Evolutionary conservation across 78 protist species (phyloP), one percentile per base, ranked within the genome.

Genomic region (Pigoraptor vietnamica): DNA sequence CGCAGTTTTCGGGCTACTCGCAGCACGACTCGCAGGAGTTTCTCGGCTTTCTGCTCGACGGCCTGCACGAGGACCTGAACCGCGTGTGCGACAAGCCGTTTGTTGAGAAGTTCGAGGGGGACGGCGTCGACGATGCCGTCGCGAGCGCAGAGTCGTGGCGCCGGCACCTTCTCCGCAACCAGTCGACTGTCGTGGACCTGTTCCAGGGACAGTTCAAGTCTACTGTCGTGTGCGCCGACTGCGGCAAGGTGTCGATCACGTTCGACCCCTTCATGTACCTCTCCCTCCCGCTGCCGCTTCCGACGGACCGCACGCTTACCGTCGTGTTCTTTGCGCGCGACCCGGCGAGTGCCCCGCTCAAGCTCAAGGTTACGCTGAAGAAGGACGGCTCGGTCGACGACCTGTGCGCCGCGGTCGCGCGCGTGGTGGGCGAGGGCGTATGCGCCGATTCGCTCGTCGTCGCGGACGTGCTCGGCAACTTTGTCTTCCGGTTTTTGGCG

Each of bases 51-150:
- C 89, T 96, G 40, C 88, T 97, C 29, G 97, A 95, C 81, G 95
- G 98, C 37, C 93, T 98, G 29, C 98, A 98, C 40, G 99, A 98
- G 79, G 99, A 98, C 84, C 91, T 98, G n/a, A 98, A 98, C 84
- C 90, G 95, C 38, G 95, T 95, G 2, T 55, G 0, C 6, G 24
- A 34, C 87, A 95, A 94, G 91, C 96, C 95, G 14, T 96, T 93
- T 81, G 90, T 88, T 0, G 98, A 96, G 84, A 92, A 86, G 0
- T 1, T 38, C 19, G 82, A 2, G 92, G 40, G 19, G 2, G 87
- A 23, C 34, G 37, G 91, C 67, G 67, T 48, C 14, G 6, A 48
- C 67, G 6, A 6, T 48, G 67, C 67, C 67, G 6, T 48, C 14
- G 6, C 6, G 67, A 48, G 67, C 14, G 67, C 29, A 14, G 29